Evolutionary conservation across 768 basidiomycete species (phyloP).

Genomic region (Trametes elegans): DNA sequence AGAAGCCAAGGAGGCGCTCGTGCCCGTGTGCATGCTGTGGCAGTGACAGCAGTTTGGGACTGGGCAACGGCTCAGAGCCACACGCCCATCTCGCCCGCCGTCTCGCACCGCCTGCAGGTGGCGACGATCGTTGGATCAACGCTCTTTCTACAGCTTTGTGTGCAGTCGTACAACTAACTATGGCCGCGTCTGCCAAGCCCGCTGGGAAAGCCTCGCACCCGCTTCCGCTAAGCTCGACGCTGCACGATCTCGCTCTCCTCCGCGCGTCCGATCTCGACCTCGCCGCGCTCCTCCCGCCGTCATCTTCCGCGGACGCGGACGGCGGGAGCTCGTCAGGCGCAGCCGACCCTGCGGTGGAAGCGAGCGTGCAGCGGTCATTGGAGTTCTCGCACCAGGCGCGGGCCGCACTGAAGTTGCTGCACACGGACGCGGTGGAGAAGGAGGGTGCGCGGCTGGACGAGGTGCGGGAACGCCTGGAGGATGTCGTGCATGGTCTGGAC

Average conservation of each 20-base stretch:
- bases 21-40: no score
- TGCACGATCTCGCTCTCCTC: conserved; percentile 72
- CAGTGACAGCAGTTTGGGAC: no score
- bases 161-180: conserved; percentile 1
- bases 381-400: conserved; percentile 60
- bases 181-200: conserved; percentile 18
- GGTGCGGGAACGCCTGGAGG: conserved; percentile 53
- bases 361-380: conserved; percentile 50
- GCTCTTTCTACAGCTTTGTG: no score
- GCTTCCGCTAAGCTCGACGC: conserved; percentile 55
- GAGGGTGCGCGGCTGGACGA: conserved; percentile 56
- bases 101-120: no score
- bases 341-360: conserved; percentile 27
- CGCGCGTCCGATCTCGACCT: conserved; percentile 54
- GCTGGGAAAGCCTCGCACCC: conserved; percentile 38
- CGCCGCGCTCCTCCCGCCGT: conserved; percentile 28
- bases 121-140: no score
- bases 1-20: no score
- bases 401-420: conserved; percentile 51
- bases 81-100: no score
- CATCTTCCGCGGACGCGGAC: background rate
- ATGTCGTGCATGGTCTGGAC: conserved; percentile 39
- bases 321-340: background rate
- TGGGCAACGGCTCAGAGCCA: no score
- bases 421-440: conserved; percentile 49